Conservation (phyloP, 306 rosid genomes). For the Chamaecrista fasciculata region DNA sequence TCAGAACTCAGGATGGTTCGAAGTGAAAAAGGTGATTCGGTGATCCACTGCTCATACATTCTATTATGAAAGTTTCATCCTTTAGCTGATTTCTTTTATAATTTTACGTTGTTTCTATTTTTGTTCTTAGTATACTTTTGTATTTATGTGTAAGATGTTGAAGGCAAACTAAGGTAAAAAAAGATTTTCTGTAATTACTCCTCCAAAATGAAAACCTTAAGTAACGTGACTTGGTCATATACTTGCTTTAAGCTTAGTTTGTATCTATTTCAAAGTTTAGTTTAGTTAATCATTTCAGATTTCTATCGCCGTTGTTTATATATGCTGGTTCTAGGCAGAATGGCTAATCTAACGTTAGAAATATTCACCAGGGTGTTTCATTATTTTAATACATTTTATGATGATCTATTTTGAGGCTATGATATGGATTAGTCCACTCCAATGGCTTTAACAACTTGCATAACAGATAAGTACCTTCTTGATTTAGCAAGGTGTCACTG, state of each 20-base stretch:
- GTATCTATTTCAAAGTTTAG: slow-evolving; percentile 3
- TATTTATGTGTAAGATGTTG: background rate
- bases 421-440: background rate
- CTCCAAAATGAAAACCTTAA: background rate
- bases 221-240: background rate
- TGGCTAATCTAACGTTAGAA: background rate
- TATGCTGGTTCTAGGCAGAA: background rate
- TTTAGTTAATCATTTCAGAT: background rate
- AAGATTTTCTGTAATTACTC: background rate
- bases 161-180: slow-evolving; percentile 14
- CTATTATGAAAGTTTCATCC: background rate
- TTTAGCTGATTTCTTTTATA: background rate
- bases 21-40: slow-evolving; percentile 81
- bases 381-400: background rate
- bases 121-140: background rate
- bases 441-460: no score
- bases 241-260: slow-evolving; percentile 9
- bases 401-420: background rate
- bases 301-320: background rate
- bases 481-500: slow-evolving; percentile 22
- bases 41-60: background rate
- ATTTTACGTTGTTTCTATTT: background rate
- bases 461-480: background rate
- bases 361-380: background rate
- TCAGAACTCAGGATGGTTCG: slow-evolving; percentile 94